Percentiles rank a stretch among this genome's conserved stretches.
These are phyloP conservation scores for Microstegium vimineum DNA, from an alignment of 176 grass and related monocot genomes.

Conservation along the genomic window DNA sequence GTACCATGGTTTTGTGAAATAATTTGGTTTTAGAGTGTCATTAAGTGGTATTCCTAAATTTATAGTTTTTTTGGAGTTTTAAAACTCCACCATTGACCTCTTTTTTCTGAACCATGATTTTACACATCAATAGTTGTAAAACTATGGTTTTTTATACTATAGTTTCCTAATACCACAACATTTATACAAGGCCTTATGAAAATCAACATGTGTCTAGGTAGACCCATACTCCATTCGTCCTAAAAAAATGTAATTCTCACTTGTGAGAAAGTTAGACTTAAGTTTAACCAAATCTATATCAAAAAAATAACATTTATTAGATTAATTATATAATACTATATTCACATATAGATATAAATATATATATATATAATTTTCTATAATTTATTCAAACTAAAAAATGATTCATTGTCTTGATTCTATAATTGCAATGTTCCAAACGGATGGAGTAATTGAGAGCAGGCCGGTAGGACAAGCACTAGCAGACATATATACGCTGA, in stretches of 20 bases:
- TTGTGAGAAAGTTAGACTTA: neutral
- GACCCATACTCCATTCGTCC: neutral
- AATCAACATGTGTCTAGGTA: neutral
- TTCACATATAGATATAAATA: too few species aligned
- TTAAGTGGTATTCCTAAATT: too few species aligned
- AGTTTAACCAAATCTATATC: neutral
- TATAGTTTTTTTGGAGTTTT: too few species aligned
- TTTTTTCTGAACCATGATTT: too few species aligned
- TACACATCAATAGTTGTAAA: too few species aligned
- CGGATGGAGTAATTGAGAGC: neutral
- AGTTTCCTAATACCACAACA: too few species aligned
- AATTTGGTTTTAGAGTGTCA: too few species aligned
- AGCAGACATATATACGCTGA: neutral
- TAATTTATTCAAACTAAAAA: neutral
- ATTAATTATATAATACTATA: too few species aligned
- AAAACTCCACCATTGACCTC: too few species aligned
- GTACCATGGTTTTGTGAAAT: too few species aligned
- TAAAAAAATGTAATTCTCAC: neutral
- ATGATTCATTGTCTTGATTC: neutral
- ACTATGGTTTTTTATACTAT: too few species aligned
- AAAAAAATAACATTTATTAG: neutral
- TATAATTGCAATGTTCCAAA: neutral
- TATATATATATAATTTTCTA: neutral
- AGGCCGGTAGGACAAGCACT: neutral
- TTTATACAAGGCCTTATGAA: too few species aligned